These are phyloP conservation scores for Pleurotus ostreatus DNA, from an alignment of 768 basidiomycete genomes.

Conservation along the genomic window DNA sequence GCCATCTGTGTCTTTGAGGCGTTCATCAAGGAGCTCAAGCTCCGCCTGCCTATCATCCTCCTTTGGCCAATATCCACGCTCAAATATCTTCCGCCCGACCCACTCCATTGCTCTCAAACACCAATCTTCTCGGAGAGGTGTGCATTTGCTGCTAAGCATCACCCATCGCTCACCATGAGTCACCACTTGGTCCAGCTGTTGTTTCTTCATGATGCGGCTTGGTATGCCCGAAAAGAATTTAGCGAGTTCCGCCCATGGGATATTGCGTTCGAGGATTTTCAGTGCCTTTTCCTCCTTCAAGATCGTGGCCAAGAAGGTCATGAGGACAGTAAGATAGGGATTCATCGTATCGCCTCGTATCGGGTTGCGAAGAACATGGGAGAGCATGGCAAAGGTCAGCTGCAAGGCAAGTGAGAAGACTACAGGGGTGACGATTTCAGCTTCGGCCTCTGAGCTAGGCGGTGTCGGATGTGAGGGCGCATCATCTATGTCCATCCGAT, in stretches of 20 bases:
- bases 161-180: constrained; percentile 44
- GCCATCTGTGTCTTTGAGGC: constrained; percentile 61
- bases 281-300: constrained; percentile 61
- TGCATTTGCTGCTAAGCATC: constrained; percentile 66
- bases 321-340: constrained; percentile 80
- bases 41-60: constrained; percentile 64
- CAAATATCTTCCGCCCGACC: constrained; percentile 86
- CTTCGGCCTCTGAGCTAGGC: constrained; percentile 22
- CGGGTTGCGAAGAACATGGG: constrained; percentile 62
- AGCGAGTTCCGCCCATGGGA: constrained; percentile 84
- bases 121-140: constrained; percentile 91
- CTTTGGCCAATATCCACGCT: constrained; percentile 92
- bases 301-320: constrained; percentile 86
- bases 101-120: constrained; percentile 95
- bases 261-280: constrained; percentile 61
- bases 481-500: constrained; percentile 62
- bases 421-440: constrained; percentile 46
- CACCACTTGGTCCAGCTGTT: constrained; percentile 9
- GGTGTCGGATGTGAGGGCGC: constrained; percentile 25
- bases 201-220: constrained; percentile 30
- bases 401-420: constrained; percentile 73
- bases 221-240: constrained; percentile 59
- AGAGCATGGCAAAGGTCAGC: constrained; percentile 75
- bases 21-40: constrained; percentile 76
- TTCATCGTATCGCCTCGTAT: constrained; percentile 61